Base-by-base conservation (phyloP, 495 filamentous ascomycete genomes). In the Extremus antarcticus region DNA sequence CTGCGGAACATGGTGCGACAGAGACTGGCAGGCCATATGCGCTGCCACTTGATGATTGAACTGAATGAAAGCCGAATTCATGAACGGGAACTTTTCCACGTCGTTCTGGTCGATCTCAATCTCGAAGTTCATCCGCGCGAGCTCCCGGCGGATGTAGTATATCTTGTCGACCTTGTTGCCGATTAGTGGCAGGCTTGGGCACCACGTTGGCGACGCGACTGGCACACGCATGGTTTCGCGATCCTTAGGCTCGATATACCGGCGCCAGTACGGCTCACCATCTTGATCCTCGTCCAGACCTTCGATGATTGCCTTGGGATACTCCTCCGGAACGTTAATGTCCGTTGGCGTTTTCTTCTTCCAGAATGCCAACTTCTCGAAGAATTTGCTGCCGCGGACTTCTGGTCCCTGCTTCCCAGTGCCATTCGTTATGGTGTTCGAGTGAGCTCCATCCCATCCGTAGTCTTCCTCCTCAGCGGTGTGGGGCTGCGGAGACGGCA, bases 11-110 rank as follows among this genome's bases (percentile, higher is more conserved):
- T 98, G 92, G 63, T 97, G 91, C 43, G 82, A 90, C 57, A 95
- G 80, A 22, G 88, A 78, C 68, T 98, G 92, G 67, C 88, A 95
- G 55, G 91, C 91, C 92, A 98, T 97, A 63, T 98, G 92, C 1
- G 92, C 92, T 8, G 90, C 89, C 3, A 95, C 88, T 69, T 98
- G 92, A 63, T 95, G 87, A 62, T 97, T 95, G 77, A 98, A 98
- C 67, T 98, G 92, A 52, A 98, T 89, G 63, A 98, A 98, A 15
- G 92, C 92, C 13, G 94, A 95, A 63, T 90, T 96, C 91, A 98
- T 95, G 51, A 91, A 72, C 1, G 92, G 94, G 57, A 86, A 98
- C 25, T 82, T 82, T 61, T 96, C 91, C 0, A 86, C 87, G 29
- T 89, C 76, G 59, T 83, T 74, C 63, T 98, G 94, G 62, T 97